Base-by-base conservation (phyloP, 2,329 filamentous ascomycete species). In the Leptosphaerulina australis region DNA sequence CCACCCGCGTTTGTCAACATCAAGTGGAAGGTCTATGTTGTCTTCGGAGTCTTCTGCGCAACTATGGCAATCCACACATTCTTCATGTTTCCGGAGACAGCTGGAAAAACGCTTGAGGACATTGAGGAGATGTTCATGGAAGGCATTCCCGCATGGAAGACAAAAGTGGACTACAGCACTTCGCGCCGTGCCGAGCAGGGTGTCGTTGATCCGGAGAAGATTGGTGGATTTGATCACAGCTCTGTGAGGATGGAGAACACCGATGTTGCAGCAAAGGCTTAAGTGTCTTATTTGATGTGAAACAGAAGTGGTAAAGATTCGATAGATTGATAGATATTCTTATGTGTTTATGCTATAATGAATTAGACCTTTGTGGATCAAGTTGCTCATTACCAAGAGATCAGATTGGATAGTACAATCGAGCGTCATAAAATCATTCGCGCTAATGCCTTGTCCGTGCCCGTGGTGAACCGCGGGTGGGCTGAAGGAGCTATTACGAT, bases 31-130 rank as follows among this genome's bases (percentile, higher is more conserved):
- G 84, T 84, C 56, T 92, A 91, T 72, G 82, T 91, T 70, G 79
- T 93, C 56, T 93, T 93, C 65, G 89, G 81, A 10, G 80, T 84
- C 12, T 90, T 91, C 77, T 88, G 88, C 67, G 79, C 79, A 1
- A 78, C 79, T 5, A 88, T 88, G 62, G 84, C 85, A 30, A 68
- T 91, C 41, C 87, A 91, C 68, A 84, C 88, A 64, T 83, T 83
- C 68, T 77, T 91, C 56, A 14, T 79, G 12, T 84, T 83, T 59
- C 87, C 86, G 0, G 83, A 90, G 72, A 91, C 88, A 0, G 83
- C 84, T 29, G 87, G 87, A 10, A 88, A 85, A 72, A 88, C 87
- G 0, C 81, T 92, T 1, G 88, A 92, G 66, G 88, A 92, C 67
- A 86, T 91, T 70, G 87, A 89, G 58, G 83, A 83, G 11, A 85